phyloP scores from a whole-genome alignment of 2,329 filamentous ascomycete genomes.

The Helminthosporium solani region DNA sequence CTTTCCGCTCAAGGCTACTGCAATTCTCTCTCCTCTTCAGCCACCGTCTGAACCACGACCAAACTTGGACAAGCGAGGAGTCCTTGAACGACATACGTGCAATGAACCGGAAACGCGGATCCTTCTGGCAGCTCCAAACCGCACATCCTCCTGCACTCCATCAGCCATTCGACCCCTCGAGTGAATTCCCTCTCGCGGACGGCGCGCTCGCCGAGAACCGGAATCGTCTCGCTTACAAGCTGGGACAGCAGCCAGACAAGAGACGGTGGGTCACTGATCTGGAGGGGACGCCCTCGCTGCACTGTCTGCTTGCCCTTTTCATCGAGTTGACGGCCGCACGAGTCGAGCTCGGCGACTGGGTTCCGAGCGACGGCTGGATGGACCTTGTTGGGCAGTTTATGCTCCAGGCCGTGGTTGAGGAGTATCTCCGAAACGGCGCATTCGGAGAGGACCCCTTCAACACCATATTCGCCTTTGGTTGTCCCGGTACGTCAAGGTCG shows the following conservation, averaged over 20 bases:
- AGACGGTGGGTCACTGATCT: constrained; percentile 32
- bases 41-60: constrained; percentile 42
- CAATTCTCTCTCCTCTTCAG: constrained; percentile 50
- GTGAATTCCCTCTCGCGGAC: constrained; percentile 30
- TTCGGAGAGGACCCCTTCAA: constrained; percentile 41
- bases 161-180: constrained; percentile 25
- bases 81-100: constrained; percentile 41
- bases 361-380: constrained; percentile 46
- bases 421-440: constrained; percentile 45
- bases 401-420: constrained; percentile 53
- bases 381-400: constrained; percentile 51
- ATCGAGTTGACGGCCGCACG: constrained; percentile 52
- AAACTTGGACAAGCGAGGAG: constrained; percentile 40
- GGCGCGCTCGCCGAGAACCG: constrained; percentile 32
- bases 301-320: constrained; percentile 51
- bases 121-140: constrained; percentile 24
- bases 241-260: constrained; percentile 28
- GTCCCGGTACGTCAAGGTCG: constrained; percentile 25
- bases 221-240: constrained; percentile 22
- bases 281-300: constrained; percentile 40
- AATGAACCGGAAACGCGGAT: constrained; percentile 38
- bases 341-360: constrained; percentile 32
- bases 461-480: constrained; percentile 51
- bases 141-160: constrained; percentile 22
- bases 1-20: constrained; percentile 52